phyloP scores from a whole-genome alignment of 371 early-diverging fungal species.

The Circinella umbellata region DNA sequence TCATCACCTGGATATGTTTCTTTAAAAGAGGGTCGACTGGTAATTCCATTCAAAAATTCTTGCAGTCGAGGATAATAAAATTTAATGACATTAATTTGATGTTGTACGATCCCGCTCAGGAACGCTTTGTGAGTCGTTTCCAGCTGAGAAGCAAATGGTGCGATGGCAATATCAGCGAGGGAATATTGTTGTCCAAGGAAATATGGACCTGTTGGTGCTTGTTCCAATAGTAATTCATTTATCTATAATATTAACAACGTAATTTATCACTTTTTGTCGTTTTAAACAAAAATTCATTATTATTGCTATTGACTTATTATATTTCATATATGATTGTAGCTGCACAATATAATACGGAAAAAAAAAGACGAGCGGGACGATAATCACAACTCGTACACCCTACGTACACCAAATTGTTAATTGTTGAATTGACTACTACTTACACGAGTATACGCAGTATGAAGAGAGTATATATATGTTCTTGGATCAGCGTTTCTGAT shows the following conservation, averaged over 20 bases:
- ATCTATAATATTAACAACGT: not conserved
- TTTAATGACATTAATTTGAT: slow-evolving; percentile 23
- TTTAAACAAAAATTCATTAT: too few relatives aligned
- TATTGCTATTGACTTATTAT: too few relatives aligned
- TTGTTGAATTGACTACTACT: slow-evolving; percentile 5
- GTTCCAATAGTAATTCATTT: slow-evolving; percentile 45
- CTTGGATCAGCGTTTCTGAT: not conserved
- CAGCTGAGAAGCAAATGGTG: slow-evolving; percentile 54
- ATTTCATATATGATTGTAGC: too few relatives aligned
- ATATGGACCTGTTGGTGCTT: slow-evolving; percentile 62
- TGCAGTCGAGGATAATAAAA: slow-evolving; percentile 28
- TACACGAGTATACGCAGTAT: slow-evolving; percentile 33
- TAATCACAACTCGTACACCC: too few relatives aligned
- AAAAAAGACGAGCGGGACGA: too few relatives aligned
- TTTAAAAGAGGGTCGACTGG: slow-evolving; percentile 27
- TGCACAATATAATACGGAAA: too few relatives aligned
- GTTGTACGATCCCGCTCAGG: slow-evolving; percentile 18
- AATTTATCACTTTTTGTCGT: too few relatives aligned
- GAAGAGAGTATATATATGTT: slow-evolving; percentile 22
- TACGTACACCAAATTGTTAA: too few relatives aligned
- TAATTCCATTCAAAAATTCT: slow-evolving; percentile 37
- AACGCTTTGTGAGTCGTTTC: slow-evolving; percentile 15
- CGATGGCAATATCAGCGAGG: slow-evolving; percentile 62
- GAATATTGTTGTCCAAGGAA: slow-evolving; percentile 61
- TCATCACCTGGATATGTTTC: slow-evolving; percentile 37